Evolutionary conservation across 192 early-diverging fungal species (phyloP), one percentile per base, ranked within the genome.

Genomic region (Phycomyces blakesleeanus): DNA sequence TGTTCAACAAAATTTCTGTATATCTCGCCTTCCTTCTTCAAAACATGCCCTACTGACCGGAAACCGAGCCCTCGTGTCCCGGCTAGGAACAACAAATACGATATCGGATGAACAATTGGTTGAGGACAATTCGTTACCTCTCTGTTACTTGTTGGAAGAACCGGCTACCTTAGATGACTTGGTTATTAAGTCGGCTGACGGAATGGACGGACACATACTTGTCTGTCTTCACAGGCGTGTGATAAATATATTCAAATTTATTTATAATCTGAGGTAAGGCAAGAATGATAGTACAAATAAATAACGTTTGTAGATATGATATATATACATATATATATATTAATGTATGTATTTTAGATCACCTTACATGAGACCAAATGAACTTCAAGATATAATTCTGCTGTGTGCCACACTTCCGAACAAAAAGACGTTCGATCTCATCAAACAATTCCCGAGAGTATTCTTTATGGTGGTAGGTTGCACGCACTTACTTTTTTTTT

Each of bases 381-480:
- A 82, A 22, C 24, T 82, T n/a, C 78, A 75, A 18, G 76, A 78
- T 22, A 79, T 82, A 51, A 75, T 82, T 20, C 65, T 82, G 15
- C 40, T 82, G 40, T 73, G 74, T 26, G 20, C 44, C 21, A 66
- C 63, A 7, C 66, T 67, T 20, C 78, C 78, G 11, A 71, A 54
- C 8, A 14, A 40, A 0, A 74, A 71, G 34, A 78, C 74, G 2
- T 79, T 76, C 71, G 64, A 74, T 37, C 54, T 71, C 0, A 69
- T 82, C 38, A 64, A 73, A 21, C 69, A 64, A 24, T 78, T 82
- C 26, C 80, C 80, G 7, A 57, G 64, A 21, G 73, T 82, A 15
- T 73, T 67, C 44, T 82, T 76, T 55, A 75, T 81, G 50, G 58
- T 67, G 21, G 76, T 78, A 74, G 61, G 71, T 73, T 12, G 0